Evolutionary conservation across 164 flowering plant species (phyloP).

Genomic region (Piper betle): DNA sequence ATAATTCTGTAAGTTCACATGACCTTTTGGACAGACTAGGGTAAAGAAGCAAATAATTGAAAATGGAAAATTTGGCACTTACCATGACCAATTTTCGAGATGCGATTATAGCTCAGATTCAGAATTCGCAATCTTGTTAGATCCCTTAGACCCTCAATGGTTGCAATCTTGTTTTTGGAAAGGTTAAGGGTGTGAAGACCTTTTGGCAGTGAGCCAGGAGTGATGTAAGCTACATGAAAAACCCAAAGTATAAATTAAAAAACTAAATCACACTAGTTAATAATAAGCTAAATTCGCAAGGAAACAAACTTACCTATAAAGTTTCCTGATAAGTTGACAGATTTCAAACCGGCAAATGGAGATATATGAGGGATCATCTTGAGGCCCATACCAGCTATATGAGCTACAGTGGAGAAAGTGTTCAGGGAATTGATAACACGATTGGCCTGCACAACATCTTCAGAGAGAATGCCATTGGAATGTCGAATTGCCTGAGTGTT

Average conservation of each 20-base stretch:
- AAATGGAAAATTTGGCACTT: constrained; percentile 7
- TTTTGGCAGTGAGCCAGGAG: constrained; percentile 77
- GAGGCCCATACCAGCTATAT: constrained; percentile 58
- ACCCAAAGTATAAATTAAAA: neutral
- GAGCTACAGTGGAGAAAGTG: constrained; percentile 71
- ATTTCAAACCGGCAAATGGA: constrained; percentile 49
- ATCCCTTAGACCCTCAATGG: constrained; percentile 87
- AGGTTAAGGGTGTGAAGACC: constrained; percentile 74
- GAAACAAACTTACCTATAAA: constrained; percentile 37
- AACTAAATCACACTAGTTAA: neutral
- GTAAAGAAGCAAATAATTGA: no score
- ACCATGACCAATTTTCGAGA: constrained; percentile 82
- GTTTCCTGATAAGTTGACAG: constrained; percentile 76
- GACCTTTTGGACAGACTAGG: no score
- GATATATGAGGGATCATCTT: constrained; percentile 58
- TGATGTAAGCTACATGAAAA: constrained; percentile 50
- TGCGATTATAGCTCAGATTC: constrained; percentile 83
- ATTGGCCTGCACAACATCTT: constrained; percentile 60
- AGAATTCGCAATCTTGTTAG: constrained; percentile 60
- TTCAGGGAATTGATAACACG: constrained; percentile 58
- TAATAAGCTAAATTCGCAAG: no score
- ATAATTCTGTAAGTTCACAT: no score
- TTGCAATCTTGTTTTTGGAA: constrained; percentile 75
- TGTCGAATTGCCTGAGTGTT: constrained; percentile 14
- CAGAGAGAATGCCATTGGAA: constrained; percentile 22